Evolutionary conservation across 768 basidiomycete genomes (phyloP), one percentile per base, ranked within the genome.

Genomic region (Rubroboletus satanas): DNA sequence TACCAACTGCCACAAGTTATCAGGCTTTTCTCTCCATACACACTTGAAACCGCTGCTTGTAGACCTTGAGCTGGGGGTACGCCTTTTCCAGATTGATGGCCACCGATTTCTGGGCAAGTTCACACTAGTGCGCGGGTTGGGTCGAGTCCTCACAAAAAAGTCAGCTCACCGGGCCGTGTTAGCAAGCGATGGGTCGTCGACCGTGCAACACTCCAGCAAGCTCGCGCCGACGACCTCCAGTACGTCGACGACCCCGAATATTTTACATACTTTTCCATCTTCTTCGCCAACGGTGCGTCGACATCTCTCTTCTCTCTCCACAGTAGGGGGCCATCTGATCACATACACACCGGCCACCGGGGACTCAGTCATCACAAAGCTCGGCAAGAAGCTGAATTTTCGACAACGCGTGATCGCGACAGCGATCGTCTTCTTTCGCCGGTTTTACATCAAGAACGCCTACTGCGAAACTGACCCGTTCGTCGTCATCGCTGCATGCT

Each of bases 401-500:
- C 83, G 93, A 29, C 97, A 98, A 71, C 83, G 94, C 41, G 92
- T 90, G 4, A 90, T 94, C 52, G 93, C 96, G 4, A 98, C 94
- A 1, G 93, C 96, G 23, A 93, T 88, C 45, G 88, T 98, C 38
- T 98, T 93, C 74, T 97, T 98, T 72, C 84, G 90, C 36, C 78
- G 97, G n/a, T 98, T 98, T 73, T 99, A 98, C 71, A 75, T 96
- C 63, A 96, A 96, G 75, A 98, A 96, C 68, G 80, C 85, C 8
- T 96, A 94, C 66, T 93, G 90, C 75, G 94, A 97, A 68, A 98
- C 96, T 0, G 97, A 98, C 60, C 93, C 93, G 0, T 94, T 91
- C 63, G 77, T 95, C 53, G 94, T 98, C 47, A 84, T 94, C 42
- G 85, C 93, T 0, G 92, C 94, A 0, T 99, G 96, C 72, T 87